Percentiles rank a stretch among this genome's conserved stretches.
phyloP scores from a whole-genome alignment of 2,329 filamentous ascomycete genomes.

The Neonectria neomacrospora region DNA sequence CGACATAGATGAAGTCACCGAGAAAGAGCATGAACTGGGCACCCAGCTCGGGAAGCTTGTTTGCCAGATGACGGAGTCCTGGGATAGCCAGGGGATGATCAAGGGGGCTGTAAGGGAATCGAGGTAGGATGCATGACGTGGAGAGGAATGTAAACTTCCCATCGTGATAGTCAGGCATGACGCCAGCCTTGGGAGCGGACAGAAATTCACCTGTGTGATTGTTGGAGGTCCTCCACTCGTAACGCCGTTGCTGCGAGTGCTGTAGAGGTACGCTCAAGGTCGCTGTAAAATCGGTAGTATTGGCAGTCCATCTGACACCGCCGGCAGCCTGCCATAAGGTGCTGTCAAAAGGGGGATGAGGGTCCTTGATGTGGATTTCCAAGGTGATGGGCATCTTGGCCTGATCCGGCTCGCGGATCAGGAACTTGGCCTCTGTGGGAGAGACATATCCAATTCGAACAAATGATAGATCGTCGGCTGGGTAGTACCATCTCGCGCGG shows the following conservation, averaged over 20 bases:
- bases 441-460: slow-evolving; percentile 90
- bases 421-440: slow-evolving; percentile 78
- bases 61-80: slow-evolving; percentile 80
- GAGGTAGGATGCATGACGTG: slow-evolving; percentile 90
- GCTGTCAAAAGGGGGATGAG: slow-evolving; percentile 63
- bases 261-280: slow-evolving; percentile 72
- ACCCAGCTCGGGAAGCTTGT: slow-evolving; percentile 75
- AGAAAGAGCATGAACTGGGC: slow-evolving; percentile 86
- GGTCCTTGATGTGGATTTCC: slow-evolving; percentile 69
- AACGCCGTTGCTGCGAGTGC: slow-evolving; percentile 76
- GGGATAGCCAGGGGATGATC: slow-evolving; percentile 84
- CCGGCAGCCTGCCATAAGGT: slow-evolving; percentile 75
- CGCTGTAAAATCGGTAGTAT: slow-evolving; percentile 85
- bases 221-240: slow-evolving; percentile 88
- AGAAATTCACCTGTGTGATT: slow-evolving; percentile 86
- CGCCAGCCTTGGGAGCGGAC: slow-evolving; percentile 77
- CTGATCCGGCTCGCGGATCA: slow-evolving; percentile 86
- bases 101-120: slow-evolving; percentile 89
- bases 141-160: slow-evolving; percentile 90
- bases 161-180: slow-evolving; percentile 67
- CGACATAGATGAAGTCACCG: slow-evolving; percentile 90
- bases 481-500: slow-evolving; percentile 75
- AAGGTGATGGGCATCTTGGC: slow-evolving; percentile 79
- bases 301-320: slow-evolving; percentile 71
- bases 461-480: slow-evolving; percentile 81